These are phyloP conservation scores for Stachybotrys chartarum DNA, from an alignment of 2,329 filamentous ascomycete species.

Conservation along the genomic window DNA sequence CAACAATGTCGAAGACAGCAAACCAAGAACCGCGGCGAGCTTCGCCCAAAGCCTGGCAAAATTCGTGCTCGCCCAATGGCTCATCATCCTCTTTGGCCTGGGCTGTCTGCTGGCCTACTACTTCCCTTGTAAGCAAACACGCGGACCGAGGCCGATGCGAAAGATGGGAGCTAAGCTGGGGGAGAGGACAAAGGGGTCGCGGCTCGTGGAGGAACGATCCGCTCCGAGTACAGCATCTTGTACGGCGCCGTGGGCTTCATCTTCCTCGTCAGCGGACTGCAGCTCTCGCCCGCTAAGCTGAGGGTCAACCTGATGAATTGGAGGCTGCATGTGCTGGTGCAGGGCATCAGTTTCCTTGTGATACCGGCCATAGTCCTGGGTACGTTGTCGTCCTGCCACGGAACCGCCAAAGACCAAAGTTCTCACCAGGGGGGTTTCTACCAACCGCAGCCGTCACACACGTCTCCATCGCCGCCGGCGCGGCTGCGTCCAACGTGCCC, in stretches of 20 bases:
- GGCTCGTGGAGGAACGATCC: constrained; percentile 39
- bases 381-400: constrained; percentile 13
- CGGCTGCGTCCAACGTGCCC: constrained; percentile 46
- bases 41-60: constrained; percentile 11
- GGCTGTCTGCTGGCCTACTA: constrained; percentile 38
- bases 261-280: constrained; percentile 65
- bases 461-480: constrained; percentile 38
- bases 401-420: not conserved
- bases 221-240: constrained; percentile 52
- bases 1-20: not conserved
- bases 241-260: constrained; percentile 64
- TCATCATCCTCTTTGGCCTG: constrained; percentile 54
- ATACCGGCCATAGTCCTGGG: constrained; percentile 57
- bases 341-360: constrained; percentile 59
- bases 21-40: not conserved
- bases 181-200: constrained; percentile 32
- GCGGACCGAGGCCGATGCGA: not conserved
- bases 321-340: constrained; percentile 61
- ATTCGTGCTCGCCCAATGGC: constrained; percentile 52
- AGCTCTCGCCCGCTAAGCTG: constrained; percentile 56
- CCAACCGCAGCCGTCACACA: constrained; percentile 31
- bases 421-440: not conserved
- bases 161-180: not conserved
- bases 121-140: constrained; percentile 30
- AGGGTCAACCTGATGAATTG: constrained; percentile 56